Conservation (phyloP, 2,329 filamentous ascomycete species). For the Fusarium graminum region DNA sequence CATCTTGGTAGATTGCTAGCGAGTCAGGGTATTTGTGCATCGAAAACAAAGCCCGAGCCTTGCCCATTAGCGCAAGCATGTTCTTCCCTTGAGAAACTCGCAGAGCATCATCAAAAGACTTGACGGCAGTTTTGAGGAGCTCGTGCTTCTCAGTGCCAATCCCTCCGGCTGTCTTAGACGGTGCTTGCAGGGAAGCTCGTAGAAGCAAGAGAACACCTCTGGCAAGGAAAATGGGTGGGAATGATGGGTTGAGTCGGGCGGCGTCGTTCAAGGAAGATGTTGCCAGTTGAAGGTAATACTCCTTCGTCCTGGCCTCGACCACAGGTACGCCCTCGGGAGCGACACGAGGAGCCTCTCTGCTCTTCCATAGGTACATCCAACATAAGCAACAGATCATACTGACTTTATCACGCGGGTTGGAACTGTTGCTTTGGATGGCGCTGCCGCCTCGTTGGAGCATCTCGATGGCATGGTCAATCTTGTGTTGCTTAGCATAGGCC, state of each 20-base stretch:
- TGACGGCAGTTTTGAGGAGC: constrained; percentile 84
- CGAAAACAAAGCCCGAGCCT: constrained; percentile 87
- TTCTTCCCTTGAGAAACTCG: constrained; percentile 88
- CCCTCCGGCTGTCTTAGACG: constrained; percentile 74
- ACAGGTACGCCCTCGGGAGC: constrained; percentile 72
- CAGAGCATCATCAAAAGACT: constrained; percentile 94
- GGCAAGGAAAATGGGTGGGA: constrained; percentile 90
- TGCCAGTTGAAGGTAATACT: constrained; percentile 90
- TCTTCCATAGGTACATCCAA: constrained; percentile 93
- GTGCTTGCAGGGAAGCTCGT: constrained; percentile 84
- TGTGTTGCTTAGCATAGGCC: constrained; percentile 95
- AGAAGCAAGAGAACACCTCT: constrained; percentile 90
- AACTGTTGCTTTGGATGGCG: constrained; percentile 76
- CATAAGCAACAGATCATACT: constrained; percentile 87
- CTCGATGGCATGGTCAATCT: constrained; percentile 85
- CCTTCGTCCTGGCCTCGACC: constrained; percentile 88
- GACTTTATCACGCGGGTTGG: constrained; percentile 83
- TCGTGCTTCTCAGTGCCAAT: constrained; percentile 82
- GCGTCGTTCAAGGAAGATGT: constrained; percentile 94
- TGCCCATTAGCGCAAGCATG: constrained; percentile 91
- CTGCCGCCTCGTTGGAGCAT: constrained; percentile 80
- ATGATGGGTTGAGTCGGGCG: constrained; percentile 91
- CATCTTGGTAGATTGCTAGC: constrained; percentile 86
- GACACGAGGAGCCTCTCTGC: constrained; percentile 78
- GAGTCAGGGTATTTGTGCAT: constrained; percentile 88